phyloP scores from a whole-genome alignment of 2,329 filamentous ascomycete genomes.

The Zymoseptoria brevis region DNA sequence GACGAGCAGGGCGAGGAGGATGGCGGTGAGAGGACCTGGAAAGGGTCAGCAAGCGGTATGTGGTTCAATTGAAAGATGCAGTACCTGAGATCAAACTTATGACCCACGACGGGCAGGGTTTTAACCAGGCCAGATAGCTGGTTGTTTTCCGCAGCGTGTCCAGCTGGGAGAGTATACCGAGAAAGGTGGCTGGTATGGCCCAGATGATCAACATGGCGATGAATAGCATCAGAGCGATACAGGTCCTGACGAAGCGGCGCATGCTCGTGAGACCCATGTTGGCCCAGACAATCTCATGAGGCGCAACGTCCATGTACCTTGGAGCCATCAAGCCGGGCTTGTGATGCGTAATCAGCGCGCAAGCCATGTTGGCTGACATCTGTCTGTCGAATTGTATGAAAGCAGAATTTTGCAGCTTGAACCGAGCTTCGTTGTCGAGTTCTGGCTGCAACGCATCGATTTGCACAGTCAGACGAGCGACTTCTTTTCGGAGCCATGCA shows the following conservation, averaged over 20 bases:
- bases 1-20: constrained; percentile 7
- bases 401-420: constrained; percentile 9
- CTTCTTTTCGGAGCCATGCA: constrained; percentile 8
- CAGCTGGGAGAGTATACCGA: constrained; percentile 8
- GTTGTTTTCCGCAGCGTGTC: not conserved
- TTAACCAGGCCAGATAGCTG: constrained; percentile 5
- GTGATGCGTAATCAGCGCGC: constrained; percentile 8
- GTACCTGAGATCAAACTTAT: constrained; percentile 9
- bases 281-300: constrained; percentile 11
- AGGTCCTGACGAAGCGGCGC: constrained; percentile 5
- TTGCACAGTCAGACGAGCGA: constrained; percentile 9
- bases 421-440: constrained; percentile 10
- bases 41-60: not conserved
- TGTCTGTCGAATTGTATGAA: constrained; percentile 14
- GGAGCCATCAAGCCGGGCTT: constrained; percentile 8
- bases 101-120: constrained; percentile 5
- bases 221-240: constrained; percentile 7
- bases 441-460: constrained; percentile 7
- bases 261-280: constrained; percentile 11
- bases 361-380: constrained; percentile 12
- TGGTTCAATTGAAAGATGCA: not conserved
- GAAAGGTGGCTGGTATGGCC: constrained; percentile 9
- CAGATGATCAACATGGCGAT: constrained; percentile 10
- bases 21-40: constrained; percentile 4
- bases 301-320: constrained; percentile 11